Percentiles rank a stretch among this genome's conserved stretches.
phyloP scores from a whole-genome alignment of 306 rosid genomes.

The Dalbergia cochinchinensis region DNA sequence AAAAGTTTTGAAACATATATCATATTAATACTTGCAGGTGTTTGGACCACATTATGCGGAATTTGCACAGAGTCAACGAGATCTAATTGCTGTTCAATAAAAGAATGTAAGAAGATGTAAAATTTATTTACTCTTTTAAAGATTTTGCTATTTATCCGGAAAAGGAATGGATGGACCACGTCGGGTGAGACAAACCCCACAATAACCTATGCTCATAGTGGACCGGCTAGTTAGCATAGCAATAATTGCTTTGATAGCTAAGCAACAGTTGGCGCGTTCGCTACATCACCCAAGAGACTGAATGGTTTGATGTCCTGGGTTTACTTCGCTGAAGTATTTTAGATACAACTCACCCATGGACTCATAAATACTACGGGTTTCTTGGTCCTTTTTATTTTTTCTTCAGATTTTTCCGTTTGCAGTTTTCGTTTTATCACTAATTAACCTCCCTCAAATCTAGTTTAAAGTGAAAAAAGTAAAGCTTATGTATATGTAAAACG shows the following conservation, averaged over 20 bases:
- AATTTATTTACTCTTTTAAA: not conserved
- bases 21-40: too few species aligned
- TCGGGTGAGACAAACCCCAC: constrained; percentile 28
- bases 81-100: not conserved
- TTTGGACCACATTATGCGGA: not conserved
- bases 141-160: constrained; percentile 13
- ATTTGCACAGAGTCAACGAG: not conserved
- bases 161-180: constrained; percentile 45
- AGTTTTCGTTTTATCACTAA: not conserved
- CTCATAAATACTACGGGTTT: not conserved
- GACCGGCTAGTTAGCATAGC: constrained; percentile 43
- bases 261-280: constrained; percentile 40
- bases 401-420: not conserved
- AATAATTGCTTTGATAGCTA: constrained; percentile 47
- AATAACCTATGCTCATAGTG: constrained; percentile 40
- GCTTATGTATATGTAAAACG: too few species aligned
- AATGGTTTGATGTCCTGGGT: not conserved
- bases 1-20: too few species aligned
- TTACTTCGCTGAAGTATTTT: not conserved
- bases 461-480: too few species aligned
- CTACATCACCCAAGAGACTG: constrained; percentile 32
- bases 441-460: not conserved
- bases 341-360: not conserved
- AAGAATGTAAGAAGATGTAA: not conserved
- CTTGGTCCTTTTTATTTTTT: not conserved